Percentiles rank a stretch among this genome's conserved stretches.
Evolutionary conservation across 768 basidiomycete genomes (phyloP).

Genomic region (Cystobasidium tubakii): DNA sequence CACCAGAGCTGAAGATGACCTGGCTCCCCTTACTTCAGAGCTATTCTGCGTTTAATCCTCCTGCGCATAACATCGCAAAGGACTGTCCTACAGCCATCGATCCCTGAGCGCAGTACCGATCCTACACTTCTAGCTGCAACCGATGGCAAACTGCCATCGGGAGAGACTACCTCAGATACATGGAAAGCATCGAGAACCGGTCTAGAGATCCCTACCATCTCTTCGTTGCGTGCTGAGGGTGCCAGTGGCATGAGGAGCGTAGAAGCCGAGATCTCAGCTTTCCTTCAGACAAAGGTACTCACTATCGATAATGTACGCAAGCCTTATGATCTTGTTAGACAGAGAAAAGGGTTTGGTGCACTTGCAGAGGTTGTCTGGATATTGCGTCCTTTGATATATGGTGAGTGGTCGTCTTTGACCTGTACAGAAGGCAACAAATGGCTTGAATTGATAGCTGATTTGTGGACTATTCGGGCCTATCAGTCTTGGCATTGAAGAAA

Average conservation of each 20-base stretch:
- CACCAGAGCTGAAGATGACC: neutral
- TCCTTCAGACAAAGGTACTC: slow-evolving; percentile 42
- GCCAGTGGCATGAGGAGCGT: neutral
- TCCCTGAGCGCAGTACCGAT: slow-evolving; percentile 45
- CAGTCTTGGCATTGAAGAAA: slow-evolving; percentile 43
- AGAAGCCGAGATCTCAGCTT: slow-evolving; percentile 40
- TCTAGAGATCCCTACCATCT: slow-evolving; percentile 40
- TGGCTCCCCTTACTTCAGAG: slow-evolving; percentile 54
- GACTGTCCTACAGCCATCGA: slow-evolving; percentile 52
- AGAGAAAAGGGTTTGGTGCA: slow-evolving; percentile 38
- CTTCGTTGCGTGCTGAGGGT: slow-evolving; percentile 35
- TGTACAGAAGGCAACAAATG: no score
- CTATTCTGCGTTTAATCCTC: slow-evolving; percentile 65
- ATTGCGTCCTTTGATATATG: slow-evolving; percentile 45
- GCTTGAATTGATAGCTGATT: no score
- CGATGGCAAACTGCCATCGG: neutral
- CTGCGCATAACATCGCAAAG: slow-evolving; percentile 64
- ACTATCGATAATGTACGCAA: slow-evolving; percentile 43
- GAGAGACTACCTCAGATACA: slow-evolving; percentile 17
- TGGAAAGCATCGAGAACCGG: slow-evolving; percentile 44
- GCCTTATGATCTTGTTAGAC: slow-evolving; percentile 44
- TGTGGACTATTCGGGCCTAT: no score
- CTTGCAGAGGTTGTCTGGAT: slow-evolving; percentile 46
- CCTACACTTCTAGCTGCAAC: slow-evolving; percentile 39
- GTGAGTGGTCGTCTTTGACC: slow-evolving; percentile 31